A percentile compares a stretch with the other conserved stretches of the same genome.
phyloP scores from a whole-genome alignment of 306 rosid species.

The Cicer chorassanicum region DNA sequence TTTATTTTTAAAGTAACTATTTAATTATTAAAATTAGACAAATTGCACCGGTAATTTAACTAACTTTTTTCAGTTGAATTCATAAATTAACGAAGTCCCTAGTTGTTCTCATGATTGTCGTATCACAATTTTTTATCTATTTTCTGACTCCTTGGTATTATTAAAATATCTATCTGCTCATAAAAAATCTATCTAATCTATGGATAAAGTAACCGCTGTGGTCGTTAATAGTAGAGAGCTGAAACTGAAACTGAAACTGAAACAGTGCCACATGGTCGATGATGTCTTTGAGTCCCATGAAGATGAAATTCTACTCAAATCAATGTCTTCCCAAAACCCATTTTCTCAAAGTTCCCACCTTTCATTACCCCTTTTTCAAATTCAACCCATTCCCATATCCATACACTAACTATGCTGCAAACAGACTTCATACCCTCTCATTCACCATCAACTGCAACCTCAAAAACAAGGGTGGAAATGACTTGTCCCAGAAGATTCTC shows the following conservation, averaged over 20 bases:
- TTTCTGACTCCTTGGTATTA: too few species aligned
- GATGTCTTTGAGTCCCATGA: slow-evolving; percentile 52
- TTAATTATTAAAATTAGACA: too few species aligned
- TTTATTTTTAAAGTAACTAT: too few species aligned
- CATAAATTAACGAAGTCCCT: too few species aligned
- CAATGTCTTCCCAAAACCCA: slow-evolving; percentile 52
- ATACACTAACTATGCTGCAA: slow-evolving; percentile 40
- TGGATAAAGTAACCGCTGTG: slow-evolving; percentile 65
- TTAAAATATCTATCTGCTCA: too few species aligned
- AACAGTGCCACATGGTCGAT: slow-evolving; percentile 41
- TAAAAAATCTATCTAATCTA: background rate
- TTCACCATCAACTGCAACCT: slow-evolving; percentile 54
- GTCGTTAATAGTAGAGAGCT: slow-evolving; percentile 49
- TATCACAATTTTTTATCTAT: too few species aligned
- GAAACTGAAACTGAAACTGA: background rate
- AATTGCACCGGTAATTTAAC: too few species aligned
- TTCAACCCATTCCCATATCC: slow-evolving; percentile 42
- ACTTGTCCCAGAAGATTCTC: slow-evolving; percentile 62
- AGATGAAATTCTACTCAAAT: slow-evolving; percentile 40
- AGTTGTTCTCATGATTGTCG: too few species aligned
- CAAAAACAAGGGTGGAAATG: slow-evolving; percentile 46
- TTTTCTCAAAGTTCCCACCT: slow-evolving; percentile 50
- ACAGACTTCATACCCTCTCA: slow-evolving; percentile 34
- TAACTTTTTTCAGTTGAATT: too few species aligned
- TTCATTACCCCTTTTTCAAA: slow-evolving; percentile 47